Conservation (phyloP, 805 yeast genomes). For the Yarrowia hollandica region DNA sequence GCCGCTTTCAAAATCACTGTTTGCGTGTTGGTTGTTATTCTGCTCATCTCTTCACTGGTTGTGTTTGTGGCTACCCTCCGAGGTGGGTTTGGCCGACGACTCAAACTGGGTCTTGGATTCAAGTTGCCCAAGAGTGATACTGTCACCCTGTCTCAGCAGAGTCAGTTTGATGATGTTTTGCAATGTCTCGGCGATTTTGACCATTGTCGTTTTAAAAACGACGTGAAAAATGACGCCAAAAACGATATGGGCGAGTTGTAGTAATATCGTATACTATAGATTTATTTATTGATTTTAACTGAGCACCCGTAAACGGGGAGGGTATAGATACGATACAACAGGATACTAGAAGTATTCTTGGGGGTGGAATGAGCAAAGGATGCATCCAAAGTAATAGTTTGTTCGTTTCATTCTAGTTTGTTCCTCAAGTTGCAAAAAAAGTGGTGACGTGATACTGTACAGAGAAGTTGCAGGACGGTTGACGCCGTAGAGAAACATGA, state of each 20-base stretch:
- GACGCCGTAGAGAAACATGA: too few species aligned
- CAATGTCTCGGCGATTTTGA: conserved; percentile 33
- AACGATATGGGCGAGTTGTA: neutral
- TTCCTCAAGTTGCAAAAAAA: too few species aligned
- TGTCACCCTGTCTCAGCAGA: neutral
- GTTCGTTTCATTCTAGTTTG: too few species aligned
- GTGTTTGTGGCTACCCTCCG: neutral
- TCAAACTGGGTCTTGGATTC: conserved; percentile 2
- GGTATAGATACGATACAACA: too few species aligned
- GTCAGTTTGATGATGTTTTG: conserved; percentile 34
- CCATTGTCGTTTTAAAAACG: conserved; percentile 27
- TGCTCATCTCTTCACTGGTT: conserved; percentile 23
- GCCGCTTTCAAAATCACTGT: conserved; percentile 30
- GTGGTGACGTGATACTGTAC: too few species aligned
- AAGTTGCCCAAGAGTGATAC: neutral
- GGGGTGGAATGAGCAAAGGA: too few species aligned
- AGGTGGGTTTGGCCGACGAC: neutral
- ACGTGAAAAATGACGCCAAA: too few species aligned
- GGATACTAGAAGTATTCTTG: too few species aligned
- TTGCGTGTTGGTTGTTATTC: conserved; percentile 28
- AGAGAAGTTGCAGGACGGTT: too few species aligned
- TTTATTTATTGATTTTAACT: neutral
- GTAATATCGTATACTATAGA: too few species aligned
- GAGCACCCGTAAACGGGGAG: too few species aligned
- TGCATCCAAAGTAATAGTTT: too few species aligned